Conservation (phyloP, 179 eudicot species). For the Silene coronaria region DNA sequence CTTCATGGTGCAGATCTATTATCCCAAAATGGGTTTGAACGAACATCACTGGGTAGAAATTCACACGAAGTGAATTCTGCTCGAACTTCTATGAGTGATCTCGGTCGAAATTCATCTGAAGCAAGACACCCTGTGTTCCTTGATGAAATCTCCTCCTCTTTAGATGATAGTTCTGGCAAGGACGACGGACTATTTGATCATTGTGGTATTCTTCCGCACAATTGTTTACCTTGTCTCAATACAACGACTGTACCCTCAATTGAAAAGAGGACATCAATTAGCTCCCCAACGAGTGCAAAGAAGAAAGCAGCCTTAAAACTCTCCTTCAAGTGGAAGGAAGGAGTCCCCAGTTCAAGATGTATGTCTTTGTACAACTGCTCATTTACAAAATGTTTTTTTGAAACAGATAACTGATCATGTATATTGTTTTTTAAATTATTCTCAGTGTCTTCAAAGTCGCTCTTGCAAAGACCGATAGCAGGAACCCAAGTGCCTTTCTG, state of each 20-base stretch:
- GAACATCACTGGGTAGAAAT: conserved; percentile 39
- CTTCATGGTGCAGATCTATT: conserved; percentile 42
- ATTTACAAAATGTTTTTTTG: neutral
- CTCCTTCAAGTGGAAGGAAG: conserved; percentile 87
- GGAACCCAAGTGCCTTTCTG: conserved; percentile 91
- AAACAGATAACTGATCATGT: neutral
- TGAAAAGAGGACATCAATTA: conserved; percentile 66
- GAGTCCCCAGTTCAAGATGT: conserved; percentile 57
- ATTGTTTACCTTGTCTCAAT: conserved; percentile 88
- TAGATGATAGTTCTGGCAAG: conserved; percentile 42
- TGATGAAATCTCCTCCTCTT: conserved; percentile 63
- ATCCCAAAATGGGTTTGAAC: conserved; percentile 50
- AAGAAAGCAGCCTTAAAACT: conserved; percentile 56
- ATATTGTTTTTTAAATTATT: neutral
- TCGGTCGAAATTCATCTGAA: conserved; percentile 46
- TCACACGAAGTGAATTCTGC: conserved; percentile 39
- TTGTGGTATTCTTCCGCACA: conserved; percentile 70
- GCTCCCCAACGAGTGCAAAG: conserved; percentile 56
- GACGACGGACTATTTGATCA: conserved; percentile 55
- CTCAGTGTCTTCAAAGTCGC: conserved; percentile 71
- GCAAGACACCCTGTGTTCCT: conserved; percentile 49
- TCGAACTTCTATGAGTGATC: conserved; percentile 41
- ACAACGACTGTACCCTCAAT: conserved; percentile 55
- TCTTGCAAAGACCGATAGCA: conserved; percentile 77
- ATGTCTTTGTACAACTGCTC: conserved; percentile 17